These are phyloP conservation scores for Chaetomium fimeti DNA, from an alignment of 495 filamentous ascomycete species.

Conservation along the genomic window DNA sequence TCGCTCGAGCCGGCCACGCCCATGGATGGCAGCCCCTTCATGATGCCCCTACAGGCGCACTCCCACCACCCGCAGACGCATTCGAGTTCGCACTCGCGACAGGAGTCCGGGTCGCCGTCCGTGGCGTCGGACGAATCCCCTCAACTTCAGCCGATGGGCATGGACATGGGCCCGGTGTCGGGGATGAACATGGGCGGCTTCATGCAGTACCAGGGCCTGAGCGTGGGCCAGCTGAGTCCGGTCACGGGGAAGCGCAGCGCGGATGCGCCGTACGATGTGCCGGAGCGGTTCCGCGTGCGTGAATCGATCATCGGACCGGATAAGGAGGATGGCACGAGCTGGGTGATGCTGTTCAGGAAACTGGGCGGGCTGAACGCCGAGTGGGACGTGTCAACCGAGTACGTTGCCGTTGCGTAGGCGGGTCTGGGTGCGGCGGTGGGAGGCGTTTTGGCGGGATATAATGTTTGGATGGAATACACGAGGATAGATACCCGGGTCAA, in stretches of 20 bases:
- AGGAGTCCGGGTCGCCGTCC: constrained; percentile 5
- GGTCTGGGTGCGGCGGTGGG: neutral
- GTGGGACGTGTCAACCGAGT: constrained; percentile 36
- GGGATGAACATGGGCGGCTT: too few species aligned
- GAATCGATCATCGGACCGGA: constrained; percentile 33
- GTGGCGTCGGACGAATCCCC: constrained; percentile 10
- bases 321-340: constrained; percentile 34
- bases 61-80: constrained; percentile 1
- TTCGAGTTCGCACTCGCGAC: constrained; percentile 5
- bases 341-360: constrained; percentile 37
- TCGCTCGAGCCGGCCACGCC: constrained; percentile 26
- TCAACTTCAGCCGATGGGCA: neutral
- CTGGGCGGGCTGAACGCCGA: constrained; percentile 28
- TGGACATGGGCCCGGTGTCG: neutral
- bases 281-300: constrained; percentile 34
- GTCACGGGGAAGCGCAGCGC: constrained; percentile 19
- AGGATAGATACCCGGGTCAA: constrained; percentile 7
- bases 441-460: neutral
- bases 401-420: constrained; percentile 26
- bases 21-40: constrained; percentile 10
- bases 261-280: constrained; percentile 37
- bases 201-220: neutral
- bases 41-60: neutral
- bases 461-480: neutral
- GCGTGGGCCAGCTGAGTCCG: constrained; percentile 6